These are phyloP conservation scores for Paraurostyla sp. DNA, from an alignment of 73 alveolate genomes.

Conservation along the genomic window DNA sequence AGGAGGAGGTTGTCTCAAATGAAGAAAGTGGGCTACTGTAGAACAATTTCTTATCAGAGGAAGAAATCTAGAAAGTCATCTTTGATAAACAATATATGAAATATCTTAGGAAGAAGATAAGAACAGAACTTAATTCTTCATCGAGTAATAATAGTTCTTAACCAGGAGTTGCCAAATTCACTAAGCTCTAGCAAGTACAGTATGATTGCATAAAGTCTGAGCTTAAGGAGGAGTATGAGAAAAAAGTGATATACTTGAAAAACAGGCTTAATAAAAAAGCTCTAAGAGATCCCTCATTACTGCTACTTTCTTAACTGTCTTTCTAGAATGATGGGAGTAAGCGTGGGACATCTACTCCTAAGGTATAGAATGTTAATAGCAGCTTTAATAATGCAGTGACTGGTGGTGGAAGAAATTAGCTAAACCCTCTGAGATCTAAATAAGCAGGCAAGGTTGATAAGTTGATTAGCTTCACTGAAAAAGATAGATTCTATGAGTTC, in stretches of 20 bases:
- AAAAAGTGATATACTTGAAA: background rate
- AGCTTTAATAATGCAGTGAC: background rate
- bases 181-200: slow-evolving; percentile 21
- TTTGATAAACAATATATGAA: slow-evolving; percentile 47
- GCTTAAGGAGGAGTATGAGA: slow-evolving; percentile 55
- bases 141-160: background rate
- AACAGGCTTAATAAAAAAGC: slow-evolving; percentile 13
- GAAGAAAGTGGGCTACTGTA: background rate
- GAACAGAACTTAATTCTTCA: background rate
- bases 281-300: slow-evolving; percentile 17
- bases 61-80: slow-evolving; percentile 53
- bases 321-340: background rate
- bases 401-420: slow-evolving; percentile 21
- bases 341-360: background rate
- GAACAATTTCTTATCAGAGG: slow-evolving; percentile 5
- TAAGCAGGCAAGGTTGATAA: background rate
- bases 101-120: slow-evolving; percentile 15
- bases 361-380: background rate
- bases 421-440: too few relatives aligned
- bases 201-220: slow-evolving; percentile 54
- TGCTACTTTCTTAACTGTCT: background rate
- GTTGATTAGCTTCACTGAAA: background rate
- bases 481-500: slow-evolving; percentile 37
- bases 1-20: slow-evolving; percentile 8
- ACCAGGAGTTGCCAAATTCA: background rate